Conservation (phyloP, 495 filamentous ascomycete species). For the Penicillium goetzii region DNA sequence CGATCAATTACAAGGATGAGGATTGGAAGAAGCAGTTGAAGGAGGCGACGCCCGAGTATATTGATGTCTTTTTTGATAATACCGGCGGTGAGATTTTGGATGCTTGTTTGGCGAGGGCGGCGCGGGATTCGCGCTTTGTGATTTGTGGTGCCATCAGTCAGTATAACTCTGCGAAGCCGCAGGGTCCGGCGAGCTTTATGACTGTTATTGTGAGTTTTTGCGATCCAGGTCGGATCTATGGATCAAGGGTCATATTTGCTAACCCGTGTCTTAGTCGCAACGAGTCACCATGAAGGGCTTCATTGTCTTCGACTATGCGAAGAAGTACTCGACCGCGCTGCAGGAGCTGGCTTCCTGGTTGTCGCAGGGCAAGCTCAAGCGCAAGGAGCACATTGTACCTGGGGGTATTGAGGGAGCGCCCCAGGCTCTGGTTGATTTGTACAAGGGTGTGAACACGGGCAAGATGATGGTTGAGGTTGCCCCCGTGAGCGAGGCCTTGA, state of each 20-base stretch:
- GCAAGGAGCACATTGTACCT: constrained; percentile 57
- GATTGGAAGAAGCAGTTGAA: constrained; percentile 57
- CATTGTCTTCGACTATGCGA: constrained; percentile 57
- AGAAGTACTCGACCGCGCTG: constrained; percentile 48
- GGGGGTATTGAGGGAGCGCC: constrained; percentile 56
- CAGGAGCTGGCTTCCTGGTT: constrained; percentile 55
- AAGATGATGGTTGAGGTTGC: constrained; percentile 56
- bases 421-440: constrained; percentile 53
- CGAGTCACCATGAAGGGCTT: constrained; percentile 59
- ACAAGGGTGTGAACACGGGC: constrained; percentile 55
- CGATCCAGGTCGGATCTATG: too few relatives aligned
- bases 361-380: constrained; percentile 57
- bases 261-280: constrained; percentile 42
- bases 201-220: constrained; percentile 53
- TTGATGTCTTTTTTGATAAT: constrained; percentile 64
- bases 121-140: constrained; percentile 52
- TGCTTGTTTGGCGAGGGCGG: constrained; percentile 51
- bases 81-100: constrained; percentile 60
- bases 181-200: constrained; percentile 53
- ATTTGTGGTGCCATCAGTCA: constrained; percentile 60
- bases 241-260: too few relatives aligned
- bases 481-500: constrained; percentile 39
- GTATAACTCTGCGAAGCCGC: constrained; percentile 53
- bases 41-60: constrained; percentile 51
- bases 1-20: constrained; percentile 60